Base-by-base conservation (phyloP, 2,329 filamentous ascomycete species). In the Fusarium tuaranense region DNA sequence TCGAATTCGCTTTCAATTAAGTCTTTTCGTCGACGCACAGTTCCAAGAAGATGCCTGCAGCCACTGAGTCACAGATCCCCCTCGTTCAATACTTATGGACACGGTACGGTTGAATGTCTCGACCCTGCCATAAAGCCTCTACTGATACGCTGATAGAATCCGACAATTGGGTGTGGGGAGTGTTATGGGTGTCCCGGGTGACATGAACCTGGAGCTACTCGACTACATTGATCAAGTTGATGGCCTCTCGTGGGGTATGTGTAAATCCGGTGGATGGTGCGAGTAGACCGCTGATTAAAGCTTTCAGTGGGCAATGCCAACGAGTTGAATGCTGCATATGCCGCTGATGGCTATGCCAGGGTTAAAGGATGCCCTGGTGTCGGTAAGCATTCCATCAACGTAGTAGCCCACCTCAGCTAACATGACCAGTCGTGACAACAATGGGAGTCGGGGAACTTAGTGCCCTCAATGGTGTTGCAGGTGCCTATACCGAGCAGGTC, bases 311-410 rank as follows among this genome's bases (percentile, higher is more conserved):
- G 69, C 18, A 71, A 71, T 38, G 55, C 65, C 5, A 71, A 71
- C 9, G 69, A 71, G 27, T 30, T 71, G 2, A 71, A 71, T 10
- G 69, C 69, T 25, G 69, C 65, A 10, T 71, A 71, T n/a, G 69
- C 69, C 25, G 69, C 69, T 30, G 69, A 71, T 39, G 69, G 69
- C 22, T 71, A 71, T 20, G 69, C 69, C 5, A 36, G 69, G 25
- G 48, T 68, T 13, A 71, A 71, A 38, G 65, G 65, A 1, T 51
- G 65, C 25, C 65, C 69, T 12, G 69, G 69, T 7, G 65, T 65
- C 16, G 38, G 68, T 68, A 48, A 58, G 68, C 8, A n/a, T 4
- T 14, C 16, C 12, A 34, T 10, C 5, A 5, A 18, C 7, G 27
- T 13, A 1, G 10, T 20, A 1, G 22, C 3, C 2, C 9, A 27